These are phyloP conservation scores for Teratosphaeriaceae sp. DNA, from an alignment of 2,329 filamentous ascomycete species.

Conservation along the genomic window DNA sequence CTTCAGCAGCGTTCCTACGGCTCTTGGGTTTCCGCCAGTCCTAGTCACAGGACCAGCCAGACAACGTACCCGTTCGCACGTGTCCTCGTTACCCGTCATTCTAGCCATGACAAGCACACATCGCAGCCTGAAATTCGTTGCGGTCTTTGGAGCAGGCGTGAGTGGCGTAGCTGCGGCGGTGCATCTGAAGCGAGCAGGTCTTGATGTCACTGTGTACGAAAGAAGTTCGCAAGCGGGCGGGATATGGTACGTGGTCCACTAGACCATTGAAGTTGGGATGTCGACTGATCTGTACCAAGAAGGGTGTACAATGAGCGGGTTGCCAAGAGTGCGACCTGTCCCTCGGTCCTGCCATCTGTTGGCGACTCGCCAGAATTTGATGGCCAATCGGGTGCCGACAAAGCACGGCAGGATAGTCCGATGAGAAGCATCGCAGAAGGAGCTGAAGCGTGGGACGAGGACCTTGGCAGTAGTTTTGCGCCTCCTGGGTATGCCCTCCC, in stretches of 20 bases:
- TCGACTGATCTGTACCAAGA: neutral
- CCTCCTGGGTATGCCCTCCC: constrained; percentile 45
- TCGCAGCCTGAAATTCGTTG: constrained; percentile 15
- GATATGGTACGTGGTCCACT: constrained; percentile 42
- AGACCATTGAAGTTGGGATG: neutral
- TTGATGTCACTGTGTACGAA: constrained; percentile 51
- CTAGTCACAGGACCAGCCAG: too few species aligned
- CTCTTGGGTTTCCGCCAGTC: too few species aligned
- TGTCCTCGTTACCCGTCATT: too few species aligned
- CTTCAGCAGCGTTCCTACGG: too few species aligned
- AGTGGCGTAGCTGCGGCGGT: constrained; percentile 43
- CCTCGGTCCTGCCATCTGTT: constrained; percentile 31
- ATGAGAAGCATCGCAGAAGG: constrained; percentile 8
- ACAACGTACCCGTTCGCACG: too few species aligned
- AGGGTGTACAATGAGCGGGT: constrained; percentile 47
- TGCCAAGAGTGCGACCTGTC: constrained; percentile 44
- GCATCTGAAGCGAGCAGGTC: constrained; percentile 39
- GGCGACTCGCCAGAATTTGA: constrained; percentile 27
- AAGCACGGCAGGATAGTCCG: constrained; percentile 14
- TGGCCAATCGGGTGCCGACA: neutral
- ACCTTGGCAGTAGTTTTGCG: constrained; percentile 25
- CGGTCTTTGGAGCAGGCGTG: constrained; percentile 48
- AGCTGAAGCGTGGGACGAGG: neutral
- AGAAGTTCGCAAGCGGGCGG: constrained; percentile 47
- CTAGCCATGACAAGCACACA: constrained; percentile 33